Percentiles rank a stretch among this genome's conserved stretches.
phyloP scores from a whole-genome alignment of 768 basidiomycete genomes.

The Collybia sp. region DNA sequence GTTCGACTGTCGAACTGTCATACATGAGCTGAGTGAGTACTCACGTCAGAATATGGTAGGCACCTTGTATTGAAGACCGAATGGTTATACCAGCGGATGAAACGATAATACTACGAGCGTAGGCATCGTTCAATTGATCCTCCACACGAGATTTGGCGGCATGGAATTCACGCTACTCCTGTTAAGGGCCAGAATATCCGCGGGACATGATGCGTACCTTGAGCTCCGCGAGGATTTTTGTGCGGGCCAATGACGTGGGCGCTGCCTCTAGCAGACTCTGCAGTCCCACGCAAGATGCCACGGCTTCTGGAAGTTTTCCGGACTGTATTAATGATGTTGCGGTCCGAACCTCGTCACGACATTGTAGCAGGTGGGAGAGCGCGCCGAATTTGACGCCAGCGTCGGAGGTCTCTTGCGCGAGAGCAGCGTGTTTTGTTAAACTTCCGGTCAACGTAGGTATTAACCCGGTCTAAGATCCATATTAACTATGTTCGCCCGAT shows the following conservation, averaged over 20 bases:
- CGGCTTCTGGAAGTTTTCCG: conserved; percentile 65
- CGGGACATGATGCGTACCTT: conserved; percentile 41
- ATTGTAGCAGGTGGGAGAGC: conserved; percentile 51
- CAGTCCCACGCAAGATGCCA: conserved; percentile 35
- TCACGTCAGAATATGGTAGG: conserved; percentile 1
- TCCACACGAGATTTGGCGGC: conserved; percentile 54
- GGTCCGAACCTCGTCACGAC: conserved; percentile 38
- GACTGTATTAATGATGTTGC: conserved; percentile 42
- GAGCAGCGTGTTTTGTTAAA: conserved; percentile 53
- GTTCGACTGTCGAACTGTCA: conserved; percentile 54
- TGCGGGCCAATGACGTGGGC: conserved; percentile 46
- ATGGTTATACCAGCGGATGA: conserved; percentile 47
- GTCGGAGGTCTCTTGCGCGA: conserved; percentile 62
- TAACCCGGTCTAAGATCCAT: conserved; percentile 54
- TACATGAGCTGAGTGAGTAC: background rate
- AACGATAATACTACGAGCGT: conserved; percentile 50
- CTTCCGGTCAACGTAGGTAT: conserved; percentile 51
- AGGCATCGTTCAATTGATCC: conserved; percentile 71
- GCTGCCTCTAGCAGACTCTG: conserved; percentile 38
- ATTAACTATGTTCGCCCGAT: conserved; percentile 4
- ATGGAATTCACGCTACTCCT: conserved; percentile 47
- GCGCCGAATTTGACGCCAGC: conserved; percentile 44
- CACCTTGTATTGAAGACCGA: conserved; percentile 44
- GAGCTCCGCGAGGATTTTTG: conserved; percentile 50
- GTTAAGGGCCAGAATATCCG: background rate